These are phyloP conservation scores for Nannochloropsis oceanica DNA, from an alignment of 108 stramenopile genomes.

Conservation along the genomic window DNA sequence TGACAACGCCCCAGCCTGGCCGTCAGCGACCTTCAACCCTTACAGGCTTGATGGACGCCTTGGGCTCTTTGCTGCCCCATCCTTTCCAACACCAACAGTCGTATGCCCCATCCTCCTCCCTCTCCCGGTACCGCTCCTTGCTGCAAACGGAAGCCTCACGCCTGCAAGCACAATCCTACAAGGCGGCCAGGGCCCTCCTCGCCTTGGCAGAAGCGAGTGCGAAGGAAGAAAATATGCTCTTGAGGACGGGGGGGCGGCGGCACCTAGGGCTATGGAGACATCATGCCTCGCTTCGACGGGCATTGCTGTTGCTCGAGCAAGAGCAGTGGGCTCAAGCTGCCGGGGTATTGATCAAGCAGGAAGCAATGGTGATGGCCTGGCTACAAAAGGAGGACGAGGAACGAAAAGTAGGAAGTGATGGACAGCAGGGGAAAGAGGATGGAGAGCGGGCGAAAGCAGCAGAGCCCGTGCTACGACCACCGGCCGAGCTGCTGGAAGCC, in stretches of 20 bases:
- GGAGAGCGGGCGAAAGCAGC: background rate
- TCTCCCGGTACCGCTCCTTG: background rate
- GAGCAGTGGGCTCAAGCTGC: background rate
- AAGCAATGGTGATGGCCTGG: background rate
- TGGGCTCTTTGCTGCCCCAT: background rate
- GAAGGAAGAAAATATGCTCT: background rate
- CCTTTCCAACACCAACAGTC: background rate
- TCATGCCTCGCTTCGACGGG: background rate
- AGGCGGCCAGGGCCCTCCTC: background rate
- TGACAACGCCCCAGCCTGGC: no score
- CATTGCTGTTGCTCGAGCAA: background rate
- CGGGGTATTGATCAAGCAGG: background rate
- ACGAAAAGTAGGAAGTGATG: background rate
- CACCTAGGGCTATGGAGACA: background rate
- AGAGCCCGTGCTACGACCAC: background rate
- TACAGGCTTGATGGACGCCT: background rate
- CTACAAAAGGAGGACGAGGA: background rate
- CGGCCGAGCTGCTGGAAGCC: background rate
- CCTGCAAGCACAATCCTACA: background rate
- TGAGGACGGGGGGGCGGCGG: background rate
- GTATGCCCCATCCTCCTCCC: background rate
- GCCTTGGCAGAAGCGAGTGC: background rate
- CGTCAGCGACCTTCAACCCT: background rate
- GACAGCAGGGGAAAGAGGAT: background rate
- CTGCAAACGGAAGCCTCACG: background rate